These are phyloP conservation scores for Rhizopogon salebrosus DNA, from an alignment of 768 basidiomycete genomes.

Conservation along the genomic window DNA sequence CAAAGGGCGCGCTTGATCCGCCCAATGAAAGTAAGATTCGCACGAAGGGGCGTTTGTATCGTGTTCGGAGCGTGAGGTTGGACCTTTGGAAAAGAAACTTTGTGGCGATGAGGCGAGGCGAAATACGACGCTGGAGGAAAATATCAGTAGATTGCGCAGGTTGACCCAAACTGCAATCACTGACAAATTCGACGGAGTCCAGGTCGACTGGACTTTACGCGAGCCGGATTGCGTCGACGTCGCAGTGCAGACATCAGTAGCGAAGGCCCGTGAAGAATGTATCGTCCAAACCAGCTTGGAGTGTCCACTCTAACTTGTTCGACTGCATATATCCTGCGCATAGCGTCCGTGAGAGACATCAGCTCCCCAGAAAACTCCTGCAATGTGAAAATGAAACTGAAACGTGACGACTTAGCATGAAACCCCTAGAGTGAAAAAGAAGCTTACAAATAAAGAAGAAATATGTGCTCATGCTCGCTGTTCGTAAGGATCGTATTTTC, in stretches of 20 bases:
- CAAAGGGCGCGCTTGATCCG: slow-evolving; percentile 67
- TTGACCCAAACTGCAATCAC: slow-evolving; percentile 9
- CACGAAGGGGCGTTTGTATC: slow-evolving; percentile 67
- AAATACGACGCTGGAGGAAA: slow-evolving; percentile 47
- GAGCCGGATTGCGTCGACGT: slow-evolving; percentile 8
- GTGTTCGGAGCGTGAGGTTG: slow-evolving; percentile 82
- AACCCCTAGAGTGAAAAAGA: not conserved
- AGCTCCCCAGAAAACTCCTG: slow-evolving; percentile 92
- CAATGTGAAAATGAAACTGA: slow-evolving; percentile 91
- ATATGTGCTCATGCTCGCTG: slow-evolving; percentile 75
- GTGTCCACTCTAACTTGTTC: slow-evolving; percentile 43
- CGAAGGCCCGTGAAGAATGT: slow-evolving; percentile 21
- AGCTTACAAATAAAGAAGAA: slow-evolving; percentile 89
- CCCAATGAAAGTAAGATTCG: slow-evolving; percentile 55
- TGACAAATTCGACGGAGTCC: slow-evolving; percentile 39
- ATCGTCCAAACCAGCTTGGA: slow-evolving; percentile 36
- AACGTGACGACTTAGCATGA: not conserved
- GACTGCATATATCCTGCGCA: slow-evolving; percentile 69
- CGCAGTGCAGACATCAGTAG: slow-evolving; percentile 17
- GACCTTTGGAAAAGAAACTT: slow-evolving; percentile 75
- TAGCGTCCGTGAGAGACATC: slow-evolving; percentile 75
- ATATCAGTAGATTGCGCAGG: not conserved
- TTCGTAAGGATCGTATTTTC: slow-evolving; percentile 36
- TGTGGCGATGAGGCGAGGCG: slow-evolving; percentile 43
- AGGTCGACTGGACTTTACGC: slow-evolving; percentile 13